Conservation (phyloP, 2,329 filamentous ascomycete species). For the Cytospora piceae region DNA sequence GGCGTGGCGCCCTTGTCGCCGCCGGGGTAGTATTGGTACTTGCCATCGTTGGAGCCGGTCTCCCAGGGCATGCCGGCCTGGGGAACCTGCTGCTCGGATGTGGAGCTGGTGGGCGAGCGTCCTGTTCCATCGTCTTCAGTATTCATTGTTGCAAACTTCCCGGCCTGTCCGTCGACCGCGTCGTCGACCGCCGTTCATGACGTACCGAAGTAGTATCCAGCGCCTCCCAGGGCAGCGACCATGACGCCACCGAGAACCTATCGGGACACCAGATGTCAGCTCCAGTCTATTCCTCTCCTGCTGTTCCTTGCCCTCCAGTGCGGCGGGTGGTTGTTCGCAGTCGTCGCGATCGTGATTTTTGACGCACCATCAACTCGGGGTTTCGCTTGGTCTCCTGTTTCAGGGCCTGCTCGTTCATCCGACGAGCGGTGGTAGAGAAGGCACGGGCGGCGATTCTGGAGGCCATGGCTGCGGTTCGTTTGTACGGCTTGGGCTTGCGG, state of each 20-base stretch:
- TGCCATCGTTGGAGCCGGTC: conserved; percentile 63
- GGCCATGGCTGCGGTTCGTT: conserved; percentile 51
- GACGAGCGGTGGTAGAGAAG: conserved; percentile 58
- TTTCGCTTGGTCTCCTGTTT: conserved; percentile 63
- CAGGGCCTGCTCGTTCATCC: conserved; percentile 53
- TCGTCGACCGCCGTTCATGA: conserved; percentile 21
- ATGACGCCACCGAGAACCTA: conserved; percentile 92
- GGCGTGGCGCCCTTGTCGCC: conserved; percentile 76
- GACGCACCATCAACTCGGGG: conserved; percentile 52
- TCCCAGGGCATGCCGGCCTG: conserved; percentile 91
- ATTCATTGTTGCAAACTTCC: not conserved
- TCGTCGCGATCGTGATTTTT: conserved; percentile 31
- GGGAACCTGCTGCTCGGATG: conserved; percentile 77
- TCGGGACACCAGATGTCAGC: conserved; percentile 33
- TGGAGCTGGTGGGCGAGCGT: conserved; percentile 81
- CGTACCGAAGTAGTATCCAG: conserved; percentile 86
- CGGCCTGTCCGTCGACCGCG: not conserved
- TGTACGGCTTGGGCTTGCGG: conserved; percentile 1
- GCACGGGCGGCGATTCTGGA: conserved; percentile 60
- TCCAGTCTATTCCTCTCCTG: conserved; percentile 10
- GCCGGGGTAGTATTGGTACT: conserved; percentile 82
- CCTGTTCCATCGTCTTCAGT: conserved; percentile 51
- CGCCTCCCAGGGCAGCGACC: conserved; percentile 83
- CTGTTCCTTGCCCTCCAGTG: not conserved
- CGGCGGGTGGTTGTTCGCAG: not conserved